A percentile compares a stretch with the other conserved stretches of the same genome.
Evolutionary conservation across 441 rosid species (phyloP).

Genomic region (Aleurites moluccanus): DNA sequence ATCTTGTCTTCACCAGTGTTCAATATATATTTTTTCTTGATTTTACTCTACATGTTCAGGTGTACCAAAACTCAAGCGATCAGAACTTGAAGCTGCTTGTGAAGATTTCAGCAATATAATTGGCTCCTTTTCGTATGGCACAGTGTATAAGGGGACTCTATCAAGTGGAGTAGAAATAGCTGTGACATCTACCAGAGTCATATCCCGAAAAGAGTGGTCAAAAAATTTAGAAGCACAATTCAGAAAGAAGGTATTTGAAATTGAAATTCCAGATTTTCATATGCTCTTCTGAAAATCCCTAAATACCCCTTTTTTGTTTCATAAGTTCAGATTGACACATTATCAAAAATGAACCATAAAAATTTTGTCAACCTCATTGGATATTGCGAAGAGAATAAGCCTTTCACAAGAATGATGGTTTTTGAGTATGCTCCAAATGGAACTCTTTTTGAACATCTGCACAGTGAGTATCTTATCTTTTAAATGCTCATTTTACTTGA

Average conservation of each 20-base stretch:
- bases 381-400: constrained; percentile 74
- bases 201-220: constrained; percentile 62
- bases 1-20: background rate
- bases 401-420: constrained; percentile 87
- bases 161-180: constrained; percentile 92
- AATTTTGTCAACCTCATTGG: constrained; percentile 88
- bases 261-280: constrained; percentile 11
- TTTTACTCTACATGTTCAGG: constrained; percentile 39
- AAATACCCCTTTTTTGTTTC: constrained; percentile 8
- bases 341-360: constrained; percentile 83
- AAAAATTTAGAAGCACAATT: constrained; percentile 60
- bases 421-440: constrained; percentile 96
- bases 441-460: constrained; percentile 89
- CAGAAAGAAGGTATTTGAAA: constrained; percentile 61
- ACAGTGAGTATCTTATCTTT: constrained; percentile 51
- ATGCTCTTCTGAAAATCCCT: constrained; percentile 6
- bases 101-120: constrained; percentile 96
- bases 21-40: background rate
- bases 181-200: constrained; percentile 51
- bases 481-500: background rate
- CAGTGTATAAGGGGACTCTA: constrained; percentile 81
- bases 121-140: constrained; percentile 62
- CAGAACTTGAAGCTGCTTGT: constrained; percentile 90
- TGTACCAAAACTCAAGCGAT: constrained; percentile 72
- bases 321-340: constrained; percentile 60